These are phyloP conservation scores for Nothomitra cinnamomea DNA, from an alignment of 2,329 filamentous ascomycete genomes.

Conservation along the genomic window DNA sequence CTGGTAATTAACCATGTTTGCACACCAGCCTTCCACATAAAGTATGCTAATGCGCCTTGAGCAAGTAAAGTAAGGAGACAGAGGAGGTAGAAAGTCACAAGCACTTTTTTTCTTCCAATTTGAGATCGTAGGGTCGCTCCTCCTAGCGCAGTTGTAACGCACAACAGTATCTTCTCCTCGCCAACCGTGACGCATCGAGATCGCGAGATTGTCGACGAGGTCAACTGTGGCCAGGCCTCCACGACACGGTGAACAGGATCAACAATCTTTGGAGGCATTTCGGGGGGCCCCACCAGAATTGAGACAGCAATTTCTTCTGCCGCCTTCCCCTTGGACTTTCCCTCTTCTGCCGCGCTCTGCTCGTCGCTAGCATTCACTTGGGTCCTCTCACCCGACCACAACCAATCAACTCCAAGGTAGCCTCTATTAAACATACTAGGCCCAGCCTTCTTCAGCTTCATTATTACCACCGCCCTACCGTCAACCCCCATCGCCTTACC, in stretches of 20 bases:
- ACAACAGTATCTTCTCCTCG: not conserved
- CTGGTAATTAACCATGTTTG: not conserved
- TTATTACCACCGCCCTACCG: not conserved
- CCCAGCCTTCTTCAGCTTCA: not conserved
- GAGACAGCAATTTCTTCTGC: not conserved
- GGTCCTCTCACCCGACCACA: too few relatives aligned
- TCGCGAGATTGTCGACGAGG: not conserved
- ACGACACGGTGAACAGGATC: not conserved
- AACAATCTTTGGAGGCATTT: not conserved
- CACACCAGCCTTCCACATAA: not conserved
- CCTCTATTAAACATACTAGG: not conserved
- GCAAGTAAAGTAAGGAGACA: not conserved
- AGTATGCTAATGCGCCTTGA: not conserved
- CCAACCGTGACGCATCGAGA: not conserved
- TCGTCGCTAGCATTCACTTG: not conserved
- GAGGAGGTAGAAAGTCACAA: not conserved
- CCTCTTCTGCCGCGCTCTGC: not conserved
- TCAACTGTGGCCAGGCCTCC: not conserved
- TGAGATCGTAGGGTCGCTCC: not conserved
- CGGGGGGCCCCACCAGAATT: not conserved
- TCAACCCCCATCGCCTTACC: not conserved
- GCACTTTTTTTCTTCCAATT: not conserved
- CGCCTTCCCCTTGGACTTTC: not conserved
- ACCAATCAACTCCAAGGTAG: too few relatives aligned
- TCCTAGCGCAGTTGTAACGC: not conserved